These are phyloP conservation scores for Scedosporium apiospermum DNA, from an alignment of 2,329 filamentous ascomycete genomes.

Conservation along the genomic window DNA sequence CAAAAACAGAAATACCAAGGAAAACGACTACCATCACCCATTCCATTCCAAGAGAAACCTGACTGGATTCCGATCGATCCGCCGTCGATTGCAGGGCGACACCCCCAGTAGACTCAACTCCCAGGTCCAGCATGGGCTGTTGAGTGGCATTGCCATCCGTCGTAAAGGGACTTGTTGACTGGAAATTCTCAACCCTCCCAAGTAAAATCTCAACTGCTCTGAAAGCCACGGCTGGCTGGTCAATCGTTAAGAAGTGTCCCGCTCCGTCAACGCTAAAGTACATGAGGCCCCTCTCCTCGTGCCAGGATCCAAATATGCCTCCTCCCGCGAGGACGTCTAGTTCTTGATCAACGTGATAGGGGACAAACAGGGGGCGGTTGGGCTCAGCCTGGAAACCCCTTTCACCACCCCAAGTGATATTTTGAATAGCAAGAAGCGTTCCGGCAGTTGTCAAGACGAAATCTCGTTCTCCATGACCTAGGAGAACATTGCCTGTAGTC, in stretches of 20 bases:
- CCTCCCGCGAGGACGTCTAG: constrained; percentile 42
- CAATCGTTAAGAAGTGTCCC: constrained; percentile 63
- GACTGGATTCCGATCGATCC: background rate
- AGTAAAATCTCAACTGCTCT: constrained; percentile 68
- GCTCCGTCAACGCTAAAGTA: constrained; percentile 53
- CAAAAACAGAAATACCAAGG: background rate
- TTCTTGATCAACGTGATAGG: constrained; percentile 37
- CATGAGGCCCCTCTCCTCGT: constrained; percentile 69
- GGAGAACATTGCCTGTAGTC: background rate
- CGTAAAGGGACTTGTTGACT: constrained; percentile 27
- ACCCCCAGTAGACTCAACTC: background rate
- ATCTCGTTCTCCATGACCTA: constrained; percentile 39
- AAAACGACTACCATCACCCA: background rate
- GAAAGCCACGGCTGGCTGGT: constrained; percentile 58
- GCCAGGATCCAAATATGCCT: constrained; percentile 59
- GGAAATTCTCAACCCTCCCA: constrained; percentile 53
- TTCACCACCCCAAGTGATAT: constrained; percentile 68
- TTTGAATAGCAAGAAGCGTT: constrained; percentile 63
- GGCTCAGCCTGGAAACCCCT: constrained; percentile 60
- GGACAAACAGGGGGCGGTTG: constrained; percentile 56
- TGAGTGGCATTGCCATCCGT: background rate
- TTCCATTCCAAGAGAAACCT: background rate
- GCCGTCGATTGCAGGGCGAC: background rate
- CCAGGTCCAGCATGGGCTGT: background rate
- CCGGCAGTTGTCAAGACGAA: constrained; percentile 60